Base-by-base conservation (phyloP, 2,329 filamentous ascomycete genomes). In the Talaromyces marneffei region DNA sequence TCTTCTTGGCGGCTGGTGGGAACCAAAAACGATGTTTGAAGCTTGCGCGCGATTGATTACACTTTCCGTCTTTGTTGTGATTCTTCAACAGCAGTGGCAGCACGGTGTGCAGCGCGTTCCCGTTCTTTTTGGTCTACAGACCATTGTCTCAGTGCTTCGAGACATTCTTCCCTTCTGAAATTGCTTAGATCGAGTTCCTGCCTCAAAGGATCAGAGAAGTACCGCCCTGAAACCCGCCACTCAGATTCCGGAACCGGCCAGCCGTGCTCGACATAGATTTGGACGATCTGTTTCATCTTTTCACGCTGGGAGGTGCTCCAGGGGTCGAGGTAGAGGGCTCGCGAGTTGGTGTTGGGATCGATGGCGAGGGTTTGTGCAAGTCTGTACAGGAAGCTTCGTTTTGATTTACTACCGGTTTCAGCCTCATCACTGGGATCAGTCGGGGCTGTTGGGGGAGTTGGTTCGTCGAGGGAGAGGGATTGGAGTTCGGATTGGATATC, bases 151-250 rank as follows among this genome's bases (percentile, higher is more conserved):
- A 55, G 10, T 1, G 33, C 52, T 2, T 4, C 25, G 4, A 33
- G 59, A 50, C 59, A 61, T 4, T 42, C 59, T 37, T 55, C 59
- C 20, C 59, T 54, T 14, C 18, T 44, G 39, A 61, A 61, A 7
- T 10, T 12, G 14, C 2, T 52, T 10, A 61, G 16, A 61, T 61
- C 52, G 8, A 61, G 18, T 4, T 48, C 16, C 44, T 25, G n/a
- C n/a, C n/a, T n/a, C n/a, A n/a, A n/a, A 55, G 4, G 33, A 54
- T n/a, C 12, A 12, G 53, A 29, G 7, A 50, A 35, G 2, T 61
- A 39, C 16, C 59, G 40, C 20, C 59, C 59, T 31, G 40, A 42
- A 16, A 56, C 42, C 9, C 54, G 35, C n/a, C 25, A 61, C 12
- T 52, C 53, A 20, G 50, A 56, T 5, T 55, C 31, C 2, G 59